Evolutionary conservation across 148 eudicot genomes (phyloP).

Genomic region (Chenopodium quinoa): DNA sequence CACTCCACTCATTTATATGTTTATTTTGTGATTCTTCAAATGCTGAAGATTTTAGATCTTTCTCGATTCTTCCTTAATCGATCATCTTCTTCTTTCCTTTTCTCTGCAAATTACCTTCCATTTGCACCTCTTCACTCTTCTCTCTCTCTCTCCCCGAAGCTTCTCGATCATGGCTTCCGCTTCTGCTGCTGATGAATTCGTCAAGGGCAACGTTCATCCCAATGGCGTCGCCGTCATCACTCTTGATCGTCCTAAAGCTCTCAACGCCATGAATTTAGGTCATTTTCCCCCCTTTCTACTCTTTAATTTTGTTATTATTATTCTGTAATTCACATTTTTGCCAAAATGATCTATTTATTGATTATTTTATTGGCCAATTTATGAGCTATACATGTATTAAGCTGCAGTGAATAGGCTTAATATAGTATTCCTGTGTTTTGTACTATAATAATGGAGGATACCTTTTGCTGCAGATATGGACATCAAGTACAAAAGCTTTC

Average conservation of each 20-base stretch:
- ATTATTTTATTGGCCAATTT: background rate
- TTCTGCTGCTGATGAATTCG: slow-evolving; percentile 51
- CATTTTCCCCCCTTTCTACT: background rate
- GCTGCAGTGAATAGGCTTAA: background rate
- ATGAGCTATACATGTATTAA: background rate
- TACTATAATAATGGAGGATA: background rate
- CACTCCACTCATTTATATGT: background rate
- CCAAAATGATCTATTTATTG: background rate
- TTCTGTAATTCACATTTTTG: background rate
- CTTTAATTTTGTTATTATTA: background rate
- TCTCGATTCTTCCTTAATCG: slow-evolving; percentile 28
- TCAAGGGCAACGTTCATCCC: slow-evolving; percentile 66
- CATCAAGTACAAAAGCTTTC: slow-evolving; percentile 72
- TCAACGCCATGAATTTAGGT: slow-evolving; percentile 97
- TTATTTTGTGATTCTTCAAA: background rate
- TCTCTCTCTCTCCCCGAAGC: slow-evolving; percentile 35
- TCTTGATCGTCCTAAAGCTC: slow-evolving; percentile 95
- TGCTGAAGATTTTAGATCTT: slow-evolving; percentile 31
- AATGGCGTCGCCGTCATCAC: slow-evolving; percentile 93
- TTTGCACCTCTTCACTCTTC: slow-evolving; percentile 14
- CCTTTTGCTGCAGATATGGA: slow-evolving; percentile 71
- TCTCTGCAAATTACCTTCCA: slow-evolving; percentile 11
- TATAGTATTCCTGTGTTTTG: background rate
- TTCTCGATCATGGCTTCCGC: slow-evolving; percentile 54
- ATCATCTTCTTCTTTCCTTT: slow-evolving; percentile 32